Evolutionary conservation across 2,329 filamentous ascomycete species (phyloP).

Genomic region (Magnaporthiopsis incrustans): DNA sequence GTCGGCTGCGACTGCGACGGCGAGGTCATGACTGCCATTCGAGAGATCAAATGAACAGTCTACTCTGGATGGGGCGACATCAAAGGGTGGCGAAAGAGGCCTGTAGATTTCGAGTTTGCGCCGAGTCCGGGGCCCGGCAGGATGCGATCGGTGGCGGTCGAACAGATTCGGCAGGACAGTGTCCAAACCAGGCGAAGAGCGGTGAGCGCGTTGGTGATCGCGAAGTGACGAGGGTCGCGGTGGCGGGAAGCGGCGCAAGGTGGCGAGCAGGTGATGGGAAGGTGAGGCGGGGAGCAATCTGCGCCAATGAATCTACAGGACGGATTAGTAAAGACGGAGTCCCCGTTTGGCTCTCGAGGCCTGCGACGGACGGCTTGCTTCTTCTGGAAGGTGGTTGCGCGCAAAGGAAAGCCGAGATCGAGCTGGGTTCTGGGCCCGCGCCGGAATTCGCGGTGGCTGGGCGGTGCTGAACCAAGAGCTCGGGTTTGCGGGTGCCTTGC

Average conservation of each 20-base stretch:
- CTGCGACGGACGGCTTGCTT: background rate
- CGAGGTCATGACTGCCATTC: slow-evolving; percentile 47
- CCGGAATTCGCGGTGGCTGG: slow-evolving; percentile 1
- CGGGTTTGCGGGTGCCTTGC: background rate
- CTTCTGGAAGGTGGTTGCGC: background rate
- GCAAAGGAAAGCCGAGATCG: background rate
- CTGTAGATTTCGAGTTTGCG: background rate
- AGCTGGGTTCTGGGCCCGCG: background rate
- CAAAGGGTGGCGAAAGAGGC: slow-evolving; percentile 18
- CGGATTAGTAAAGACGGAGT: background rate
- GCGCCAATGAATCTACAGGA: background rate
- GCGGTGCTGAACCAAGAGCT: background rate
- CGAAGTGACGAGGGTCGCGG: background rate
- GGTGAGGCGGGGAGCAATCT: background rate
- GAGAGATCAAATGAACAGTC: slow-evolving; percentile 18
- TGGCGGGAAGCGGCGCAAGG: background rate
- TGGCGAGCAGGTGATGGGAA: background rate
- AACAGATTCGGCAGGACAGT: background rate
- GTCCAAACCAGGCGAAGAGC: background rate
- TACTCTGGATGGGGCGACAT: slow-evolving; percentile 26
- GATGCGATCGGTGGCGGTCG: background rate
- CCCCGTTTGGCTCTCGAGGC: background rate
- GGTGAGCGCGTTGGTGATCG: background rate
- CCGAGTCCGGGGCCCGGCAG: background rate
- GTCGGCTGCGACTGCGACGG: slow-evolving; percentile 31